Conservation (phyloP, 164 flowering plant genomes). For the Protea cynaroides region DNA sequence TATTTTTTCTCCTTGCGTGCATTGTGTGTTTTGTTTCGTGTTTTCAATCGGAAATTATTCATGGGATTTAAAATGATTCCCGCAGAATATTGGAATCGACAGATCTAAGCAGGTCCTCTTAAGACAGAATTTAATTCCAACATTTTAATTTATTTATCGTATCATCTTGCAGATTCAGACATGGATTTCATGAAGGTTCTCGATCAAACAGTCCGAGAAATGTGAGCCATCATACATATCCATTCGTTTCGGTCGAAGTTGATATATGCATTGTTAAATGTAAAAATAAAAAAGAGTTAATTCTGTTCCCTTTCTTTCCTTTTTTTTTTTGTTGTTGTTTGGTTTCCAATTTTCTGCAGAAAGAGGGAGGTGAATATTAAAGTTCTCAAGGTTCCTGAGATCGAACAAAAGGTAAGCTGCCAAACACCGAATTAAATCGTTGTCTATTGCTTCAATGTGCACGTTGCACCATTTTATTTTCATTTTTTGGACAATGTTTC, state of each 20-base stretch:
- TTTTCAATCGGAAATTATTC: no score
- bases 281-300: no score
- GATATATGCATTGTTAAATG: background rate
- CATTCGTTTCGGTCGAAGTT: background rate
- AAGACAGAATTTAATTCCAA: background rate
- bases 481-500: no score
- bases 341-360: background rate
- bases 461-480: no score
- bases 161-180: background rate
- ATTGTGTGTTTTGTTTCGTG: no score
- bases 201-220: slow-evolving; percentile 1
- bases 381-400: slow-evolving; percentile 2
- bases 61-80: no score
- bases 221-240: background rate
- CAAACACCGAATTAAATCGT: background rate
- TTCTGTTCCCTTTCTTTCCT: no score
- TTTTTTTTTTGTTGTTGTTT: background rate
- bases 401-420: background rate
- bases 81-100: no score
- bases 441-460: no score
- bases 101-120: no score
- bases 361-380: background rate
- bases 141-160: no score
- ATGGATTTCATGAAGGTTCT: slow-evolving; percentile 1
- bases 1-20: no score